Conservation (phyloP, 2,329 filamentous ascomycete species). For the Cyclaneusma minus region DNA sequence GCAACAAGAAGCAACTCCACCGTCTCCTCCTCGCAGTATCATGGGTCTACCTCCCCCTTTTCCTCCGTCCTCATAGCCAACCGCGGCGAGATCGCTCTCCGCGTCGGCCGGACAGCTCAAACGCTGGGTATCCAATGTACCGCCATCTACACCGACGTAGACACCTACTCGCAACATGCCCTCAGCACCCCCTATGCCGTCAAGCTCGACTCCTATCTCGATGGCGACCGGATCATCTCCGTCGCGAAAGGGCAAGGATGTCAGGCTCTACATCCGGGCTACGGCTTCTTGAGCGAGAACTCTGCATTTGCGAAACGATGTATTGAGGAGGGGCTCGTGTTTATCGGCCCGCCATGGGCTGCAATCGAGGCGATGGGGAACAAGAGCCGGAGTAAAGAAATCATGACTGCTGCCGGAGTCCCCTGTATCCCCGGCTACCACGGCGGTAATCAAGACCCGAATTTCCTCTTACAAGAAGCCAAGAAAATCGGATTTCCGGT, state of each 20-base stretch:
- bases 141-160: constrained; percentile 87
- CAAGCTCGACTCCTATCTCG: constrained; percentile 81
- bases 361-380: constrained; percentile 86
- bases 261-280: constrained; percentile 86
- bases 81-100: constrained; percentile 88
- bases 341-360: constrained; percentile 76
- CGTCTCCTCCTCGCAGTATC: too few relatives aligned
- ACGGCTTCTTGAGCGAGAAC: constrained; percentile 93
- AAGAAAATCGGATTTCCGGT: constrained; percentile 54
- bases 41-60: constrained; percentile 32
- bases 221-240: constrained; percentile 81
- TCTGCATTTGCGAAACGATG: constrained; percentile 78
- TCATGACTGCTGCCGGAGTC: constrained; percentile 90
- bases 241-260: constrained; percentile 78
- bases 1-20: too few relatives aligned
- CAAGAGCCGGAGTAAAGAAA: constrained; percentile 86
- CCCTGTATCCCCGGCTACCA: constrained; percentile 96
- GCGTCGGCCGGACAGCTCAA: constrained; percentile 77
- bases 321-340: constrained; percentile 77
- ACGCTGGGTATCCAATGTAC: constrained; percentile 85
- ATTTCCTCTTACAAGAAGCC: constrained; percentile 49
- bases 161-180: constrained; percentile 77
- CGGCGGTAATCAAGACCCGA: constrained; percentile 61
- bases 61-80: constrained; percentile 90
- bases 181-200: constrained; percentile 70